Evolutionary conservation across 371 early-diverging fungal genomes (phyloP).

Genomic region (Cokeromyces recurvatus): DNA sequence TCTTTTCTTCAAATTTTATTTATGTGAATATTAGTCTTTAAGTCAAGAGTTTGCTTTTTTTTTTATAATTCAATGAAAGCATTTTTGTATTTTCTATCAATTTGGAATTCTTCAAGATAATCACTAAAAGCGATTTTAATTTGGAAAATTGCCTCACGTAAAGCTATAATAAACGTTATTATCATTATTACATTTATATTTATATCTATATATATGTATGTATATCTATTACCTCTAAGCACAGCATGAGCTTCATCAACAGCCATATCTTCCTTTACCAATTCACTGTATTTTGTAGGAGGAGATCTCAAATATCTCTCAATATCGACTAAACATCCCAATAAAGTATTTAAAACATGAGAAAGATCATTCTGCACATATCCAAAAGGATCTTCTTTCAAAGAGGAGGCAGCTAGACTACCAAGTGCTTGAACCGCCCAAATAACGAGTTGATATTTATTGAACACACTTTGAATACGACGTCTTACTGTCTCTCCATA

Average conservation of each 20-base stretch:
- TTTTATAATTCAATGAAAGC: too few species aligned
- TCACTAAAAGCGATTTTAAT: slow-evolving; percentile 39
- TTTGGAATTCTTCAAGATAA: slow-evolving; percentile 28
- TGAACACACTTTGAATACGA: slow-evolving; percentile 31
- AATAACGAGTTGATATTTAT: slow-evolving; percentile 37
- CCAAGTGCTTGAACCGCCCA: slow-evolving; percentile 51
- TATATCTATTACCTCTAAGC: slow-evolving; percentile 27
- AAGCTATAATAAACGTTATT: slow-evolving; percentile 31
- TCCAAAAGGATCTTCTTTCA: slow-evolving; percentile 49
- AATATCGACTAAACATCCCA: slow-evolving; percentile 34
- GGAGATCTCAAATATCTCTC: slow-evolving; percentile 31
- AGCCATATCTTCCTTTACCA: slow-evolving; percentile 12
- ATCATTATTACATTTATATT: neutral
- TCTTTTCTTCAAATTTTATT: slow-evolving; percentile 36
- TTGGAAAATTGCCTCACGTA: slow-evolving; percentile 50
- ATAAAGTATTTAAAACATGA: slow-evolving; percentile 39
- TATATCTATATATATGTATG: neutral
- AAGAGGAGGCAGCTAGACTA: slow-evolving; percentile 42
- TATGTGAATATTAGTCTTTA: too few species aligned
- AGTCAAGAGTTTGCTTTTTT: too few species aligned
- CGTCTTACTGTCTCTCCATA: slow-evolving; percentile 28
- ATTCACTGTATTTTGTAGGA: slow-evolving; percentile 21
- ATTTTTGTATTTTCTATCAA: slow-evolving; percentile 36
- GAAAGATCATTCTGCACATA: slow-evolving; percentile 52
- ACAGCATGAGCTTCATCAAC: slow-evolving; percentile 24